Conservation (phyloP, 2,329 filamentous ascomycete species). For the Mollisia scopiformis region DNA sequence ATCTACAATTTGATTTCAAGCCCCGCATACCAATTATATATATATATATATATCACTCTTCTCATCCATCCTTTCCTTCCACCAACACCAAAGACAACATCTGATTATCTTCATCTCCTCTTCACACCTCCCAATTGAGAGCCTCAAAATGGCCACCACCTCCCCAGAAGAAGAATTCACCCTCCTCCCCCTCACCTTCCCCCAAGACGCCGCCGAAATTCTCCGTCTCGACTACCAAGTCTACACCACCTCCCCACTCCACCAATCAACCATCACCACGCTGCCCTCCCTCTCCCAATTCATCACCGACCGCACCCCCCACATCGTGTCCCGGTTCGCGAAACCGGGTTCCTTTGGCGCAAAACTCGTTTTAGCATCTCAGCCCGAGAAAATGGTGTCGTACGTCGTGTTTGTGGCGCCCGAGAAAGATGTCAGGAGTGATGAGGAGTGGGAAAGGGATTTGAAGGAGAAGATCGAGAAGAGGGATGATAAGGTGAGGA, state of each 20-base stretch:
- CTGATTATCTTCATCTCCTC: background rate
- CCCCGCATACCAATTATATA: background rate
- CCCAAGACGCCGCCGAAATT: constrained; percentile 2
- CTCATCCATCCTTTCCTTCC: too few relatives aligned
- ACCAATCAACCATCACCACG: background rate
- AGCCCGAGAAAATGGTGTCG: background rate
- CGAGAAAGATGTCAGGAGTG: background rate
- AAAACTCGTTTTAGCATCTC: background rate
- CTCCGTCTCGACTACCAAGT: constrained; percentile 11
- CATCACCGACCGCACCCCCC: background rate
- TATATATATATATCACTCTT: background rate
- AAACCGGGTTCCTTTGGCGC: background rate
- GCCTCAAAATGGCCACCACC: background rate
- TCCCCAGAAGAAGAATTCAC: constrained; percentile 1
- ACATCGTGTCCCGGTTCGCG: background rate
- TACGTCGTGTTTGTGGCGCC: constrained; percentile 3
- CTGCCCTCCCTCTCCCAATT: background rate
- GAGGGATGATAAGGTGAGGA: background rate
- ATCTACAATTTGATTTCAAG: background rate
- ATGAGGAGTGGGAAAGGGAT: background rate
- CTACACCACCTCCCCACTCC: background rate
- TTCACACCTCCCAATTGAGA: background rate
- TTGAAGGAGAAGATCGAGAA: background rate
- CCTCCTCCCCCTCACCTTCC: background rate
- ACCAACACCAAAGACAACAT: too few relatives aligned